These are phyloP conservation scores for Cladophialophora yegresii DNA, from an alignment of 2,329 filamentous ascomycete genomes.

Conservation along the genomic window DNA sequence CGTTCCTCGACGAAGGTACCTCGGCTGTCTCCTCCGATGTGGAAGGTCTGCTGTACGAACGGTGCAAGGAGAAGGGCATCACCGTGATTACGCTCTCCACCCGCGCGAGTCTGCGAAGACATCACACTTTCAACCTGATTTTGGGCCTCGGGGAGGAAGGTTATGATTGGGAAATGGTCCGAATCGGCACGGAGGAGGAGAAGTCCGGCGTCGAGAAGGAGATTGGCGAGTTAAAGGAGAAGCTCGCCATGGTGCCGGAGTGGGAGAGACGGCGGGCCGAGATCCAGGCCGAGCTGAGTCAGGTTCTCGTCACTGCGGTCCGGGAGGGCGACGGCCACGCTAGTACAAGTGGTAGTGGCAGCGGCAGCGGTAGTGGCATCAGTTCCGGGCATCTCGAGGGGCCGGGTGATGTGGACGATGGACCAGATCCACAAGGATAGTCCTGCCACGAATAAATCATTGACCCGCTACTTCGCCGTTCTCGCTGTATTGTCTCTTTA, in stretches of 20 bases:
- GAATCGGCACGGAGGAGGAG: slow-evolving; percentile 90
- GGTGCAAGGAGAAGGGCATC: slow-evolving; percentile 87
- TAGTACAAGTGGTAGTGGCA: too few species aligned
- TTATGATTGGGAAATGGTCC: slow-evolving; percentile 89
- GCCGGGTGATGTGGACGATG: neutral
- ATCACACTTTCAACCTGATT: slow-evolving; percentile 87
- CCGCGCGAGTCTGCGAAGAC: slow-evolving; percentile 89
- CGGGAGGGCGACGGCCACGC: too few species aligned
- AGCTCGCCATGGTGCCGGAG: slow-evolving; percentile 75
- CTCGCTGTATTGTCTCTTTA: too few species aligned
- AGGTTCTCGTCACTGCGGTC: slow-evolving; percentile 56
- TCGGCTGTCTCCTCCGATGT: slow-evolving; percentile 93
- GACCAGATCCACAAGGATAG: neutral
- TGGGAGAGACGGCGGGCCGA: slow-evolving; percentile 77
- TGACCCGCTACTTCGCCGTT: neutral
- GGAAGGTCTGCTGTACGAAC: slow-evolving; percentile 89
- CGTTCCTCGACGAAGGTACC: slow-evolving; percentile 93
- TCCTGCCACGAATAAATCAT: neutral
- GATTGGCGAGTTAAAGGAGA: slow-evolving; percentile 77
- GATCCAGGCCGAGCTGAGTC: slow-evolving; percentile 77
- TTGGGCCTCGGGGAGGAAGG: slow-evolving; percentile 78
- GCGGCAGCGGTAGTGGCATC: neutral
- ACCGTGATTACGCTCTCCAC: slow-evolving; percentile 96
- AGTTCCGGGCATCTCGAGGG: neutral
- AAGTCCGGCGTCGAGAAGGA: slow-evolving; percentile 93